Evolutionary conservation across 1,284 basidiomycete species (phyloP).

Genomic region (Heterobasidion irregulare): DNA sequence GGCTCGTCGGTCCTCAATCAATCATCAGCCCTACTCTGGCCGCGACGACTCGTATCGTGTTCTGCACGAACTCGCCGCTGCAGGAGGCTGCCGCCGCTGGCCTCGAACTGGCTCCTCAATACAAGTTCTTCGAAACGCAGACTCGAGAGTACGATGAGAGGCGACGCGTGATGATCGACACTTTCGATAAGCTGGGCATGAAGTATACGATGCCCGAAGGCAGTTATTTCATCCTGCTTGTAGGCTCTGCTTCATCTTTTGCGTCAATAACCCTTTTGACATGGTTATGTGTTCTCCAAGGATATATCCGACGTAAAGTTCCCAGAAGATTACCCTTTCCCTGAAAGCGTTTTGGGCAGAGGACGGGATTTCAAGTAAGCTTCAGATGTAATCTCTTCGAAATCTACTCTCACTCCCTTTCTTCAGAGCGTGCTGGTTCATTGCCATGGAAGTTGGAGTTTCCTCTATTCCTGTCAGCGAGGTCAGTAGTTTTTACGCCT

Average conservation of each 20-base stretch:
- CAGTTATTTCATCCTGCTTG: constrained; percentile 84
- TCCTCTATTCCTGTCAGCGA: constrained; percentile 92
- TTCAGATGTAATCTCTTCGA: constrained; percentile 13
- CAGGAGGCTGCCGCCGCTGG: constrained; percentile 91
- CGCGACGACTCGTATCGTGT: constrained; percentile 90
- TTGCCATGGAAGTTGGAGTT: constrained; percentile 81
- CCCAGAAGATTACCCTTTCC: constrained; percentile 82
- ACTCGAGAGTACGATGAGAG: constrained; percentile 76
- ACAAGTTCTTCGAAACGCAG: constrained; percentile 79
- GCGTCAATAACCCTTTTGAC: background rate
- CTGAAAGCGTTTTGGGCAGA: constrained; percentile 67
- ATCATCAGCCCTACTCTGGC: constrained; percentile 86
- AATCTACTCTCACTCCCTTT: constrained; percentile 2
- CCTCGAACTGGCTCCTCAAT: constrained; percentile 66
- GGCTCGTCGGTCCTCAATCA: constrained; percentile 83
- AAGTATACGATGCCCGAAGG: constrained; percentile 87
- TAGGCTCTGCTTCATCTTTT: constrained; percentile 24
- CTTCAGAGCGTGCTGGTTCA: constrained; percentile 80
- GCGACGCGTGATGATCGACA: constrained; percentile 62
- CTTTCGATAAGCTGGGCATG: constrained; percentile 81
- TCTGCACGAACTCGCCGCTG: constrained; percentile 87
- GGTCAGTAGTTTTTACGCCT: constrained; percentile 35
- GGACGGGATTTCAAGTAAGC: constrained; percentile 82
- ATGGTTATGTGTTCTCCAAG: constrained; percentile 23
- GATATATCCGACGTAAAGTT: constrained; percentile 79